Base-by-base conservation (phyloP, 306 rosid genomes). In the Nissolia schottii region DNA sequence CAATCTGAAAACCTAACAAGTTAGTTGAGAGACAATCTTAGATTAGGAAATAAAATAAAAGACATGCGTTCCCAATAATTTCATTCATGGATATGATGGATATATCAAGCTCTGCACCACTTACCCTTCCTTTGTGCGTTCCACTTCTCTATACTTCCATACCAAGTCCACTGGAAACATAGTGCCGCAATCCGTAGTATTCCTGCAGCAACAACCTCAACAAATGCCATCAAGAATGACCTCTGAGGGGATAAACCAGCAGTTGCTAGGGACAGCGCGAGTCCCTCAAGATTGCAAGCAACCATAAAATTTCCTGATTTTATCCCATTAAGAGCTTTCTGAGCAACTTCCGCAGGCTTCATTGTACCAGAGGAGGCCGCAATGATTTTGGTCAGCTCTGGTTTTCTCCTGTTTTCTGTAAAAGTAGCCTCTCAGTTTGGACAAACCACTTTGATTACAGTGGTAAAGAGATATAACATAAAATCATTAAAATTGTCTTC, bases 231-330 rank as follows among this genome's bases (percentile, higher is more conserved):
- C 14, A 82, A 27, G 66, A 80, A 82, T 27, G 98, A 93, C 71
- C 94, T 89, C 78, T 91, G 98, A 45, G 98, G 97, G 14, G 97
- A 83, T 51, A 89, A 65, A 54, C 98, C 98, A 11, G 97, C 82
- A 61, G 98, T 93, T 69, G 89, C 87, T 28, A 91, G 62, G 57
- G 96, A 50, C 77, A 91, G 68, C 4, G 89, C 74, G 22, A 66
- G 6, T 46, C 98, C 98, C 83, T 86, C 97, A 40, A 84, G 72
- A 86, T 93, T 93, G 85, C 98, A 93, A 62, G 90, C 85, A 56
- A 93, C 68, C 18, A 75, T 48, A 78, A 93, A 93, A 59, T 85
- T 71, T 14, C 91, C 97, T 48, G 78, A 71, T 67, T 84, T 93
- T 35, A 93, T 93, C 57, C 97, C 98, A 74, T 86, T 72, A 45